Percentiles rank a stretch among this genome's conserved stretches.
Evolutionary conservation across 805 yeast genomes (phyloP).

Genomic region (Spathaspora girioi): DNA sequence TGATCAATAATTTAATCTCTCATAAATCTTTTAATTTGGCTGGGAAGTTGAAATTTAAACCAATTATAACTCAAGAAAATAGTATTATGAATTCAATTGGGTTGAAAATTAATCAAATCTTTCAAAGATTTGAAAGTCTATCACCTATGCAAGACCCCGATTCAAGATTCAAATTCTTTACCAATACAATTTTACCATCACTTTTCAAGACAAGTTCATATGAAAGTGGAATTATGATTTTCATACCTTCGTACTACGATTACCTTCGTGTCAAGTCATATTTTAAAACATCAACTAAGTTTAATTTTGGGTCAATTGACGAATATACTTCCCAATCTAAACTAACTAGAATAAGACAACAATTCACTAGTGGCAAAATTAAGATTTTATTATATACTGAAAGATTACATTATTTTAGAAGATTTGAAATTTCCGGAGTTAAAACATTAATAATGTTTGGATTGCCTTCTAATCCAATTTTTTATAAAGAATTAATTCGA

Average conservation of each 20-base stretch:
- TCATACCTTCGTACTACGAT: conserved; percentile 84
- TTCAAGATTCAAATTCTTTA: conserved; percentile 76
- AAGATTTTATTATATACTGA: conserved; percentile 87
- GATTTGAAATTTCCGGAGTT: conserved; percentile 83
- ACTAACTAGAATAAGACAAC: conserved; percentile 64
- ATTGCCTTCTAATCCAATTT: conserved; percentile 78
- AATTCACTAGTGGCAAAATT: conserved; percentile 57
- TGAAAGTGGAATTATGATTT: conserved; percentile 73
- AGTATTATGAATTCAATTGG: conserved; percentile 67
- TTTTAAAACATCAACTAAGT: conserved; percentile 57
- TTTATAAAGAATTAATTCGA: conserved; percentile 72
- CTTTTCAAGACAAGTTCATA: conserved; percentile 55
- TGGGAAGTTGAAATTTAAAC: conserved; percentile 59
- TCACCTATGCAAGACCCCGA: conserved; percentile 70
- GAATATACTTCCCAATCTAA: conserved; percentile 80
- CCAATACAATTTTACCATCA: conserved; percentile 71
- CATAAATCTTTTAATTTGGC: conserved; percentile 50
- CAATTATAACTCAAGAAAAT: conserved; percentile 36
- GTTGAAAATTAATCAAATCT: conserved; percentile 61
- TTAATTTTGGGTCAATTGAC: conserved; percentile 68
- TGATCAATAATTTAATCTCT: conserved; percentile 57
- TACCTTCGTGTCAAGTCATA: conserved; percentile 75
- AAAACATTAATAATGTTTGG: conserved; percentile 79
- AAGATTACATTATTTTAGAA: conserved; percentile 86
- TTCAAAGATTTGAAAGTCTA: conserved; percentile 61